Conservation (phyloP, 139 green algal species). For the Picochlorum sp. region DNA sequence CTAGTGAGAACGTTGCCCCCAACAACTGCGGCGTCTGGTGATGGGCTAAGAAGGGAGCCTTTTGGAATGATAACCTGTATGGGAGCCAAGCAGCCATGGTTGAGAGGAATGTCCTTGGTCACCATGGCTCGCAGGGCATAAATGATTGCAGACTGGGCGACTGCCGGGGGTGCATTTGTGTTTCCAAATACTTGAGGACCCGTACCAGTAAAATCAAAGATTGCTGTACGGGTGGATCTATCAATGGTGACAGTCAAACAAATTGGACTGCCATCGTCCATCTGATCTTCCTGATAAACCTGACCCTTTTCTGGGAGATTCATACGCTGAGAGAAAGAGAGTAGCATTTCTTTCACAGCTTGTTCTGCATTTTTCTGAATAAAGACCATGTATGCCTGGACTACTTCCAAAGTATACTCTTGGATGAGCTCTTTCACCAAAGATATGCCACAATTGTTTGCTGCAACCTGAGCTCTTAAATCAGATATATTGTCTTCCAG, state of each 20-base stretch:
- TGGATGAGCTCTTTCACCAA: conserved; percentile 78
- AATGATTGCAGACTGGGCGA: conserved; percentile 87
- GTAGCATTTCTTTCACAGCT: conserved; percentile 74
- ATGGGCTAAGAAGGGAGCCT: conserved; percentile 36
- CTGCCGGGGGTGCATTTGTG: conserved; percentile 85
- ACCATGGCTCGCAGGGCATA: conserved; percentile 90
- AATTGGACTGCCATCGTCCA: conserved; percentile 92
- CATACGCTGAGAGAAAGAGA: conserved; percentile 52
- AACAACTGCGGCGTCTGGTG: conserved; percentile 66
- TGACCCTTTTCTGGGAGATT: conserved; percentile 61
- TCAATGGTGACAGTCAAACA: conserved; percentile 78
- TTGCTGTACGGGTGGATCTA: conserved; percentile 32
- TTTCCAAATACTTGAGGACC: conserved; percentile 87
- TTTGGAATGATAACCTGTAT: conserved; percentile 59
- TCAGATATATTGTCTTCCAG: conserved; percentile 89
- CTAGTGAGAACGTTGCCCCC: conserved; percentile 97
- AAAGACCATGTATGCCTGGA: conserved; percentile 89
- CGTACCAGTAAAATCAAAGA: conserved; percentile 84
- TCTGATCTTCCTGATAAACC: conserved; percentile 66
- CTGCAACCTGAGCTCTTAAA: conserved; percentile 88
- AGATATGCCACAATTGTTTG: conserved; percentile 83
- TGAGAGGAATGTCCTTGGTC: conserved; percentile 79
- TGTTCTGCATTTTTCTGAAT: conserved; percentile 77
- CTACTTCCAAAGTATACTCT: conserved; percentile 57
- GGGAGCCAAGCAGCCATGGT: conserved; percentile 76